These are phyloP conservation scores for Gypsophila paniculata DNA, from an alignment of 179 eudicot genomes.

Conservation along the genomic window DNA sequence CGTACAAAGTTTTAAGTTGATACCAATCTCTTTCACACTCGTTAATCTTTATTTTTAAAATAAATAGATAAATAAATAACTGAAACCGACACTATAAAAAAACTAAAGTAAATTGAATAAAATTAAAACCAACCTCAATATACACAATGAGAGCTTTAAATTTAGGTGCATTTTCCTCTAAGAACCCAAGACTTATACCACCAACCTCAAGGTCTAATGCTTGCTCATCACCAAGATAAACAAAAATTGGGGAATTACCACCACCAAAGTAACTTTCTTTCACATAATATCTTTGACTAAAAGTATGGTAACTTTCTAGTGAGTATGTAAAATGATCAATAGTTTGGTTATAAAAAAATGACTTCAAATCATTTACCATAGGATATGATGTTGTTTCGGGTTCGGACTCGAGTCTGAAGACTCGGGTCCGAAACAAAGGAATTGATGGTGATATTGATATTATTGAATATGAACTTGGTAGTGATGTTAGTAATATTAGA, in stretches of 20 bases:
- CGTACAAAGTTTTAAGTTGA: too few species aligned
- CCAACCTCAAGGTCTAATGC: conserved; percentile 25
- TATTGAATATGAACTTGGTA: not conserved
- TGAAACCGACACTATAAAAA: too few species aligned
- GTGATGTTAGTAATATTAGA: not conserved
- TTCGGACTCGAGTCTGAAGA: not conserved
- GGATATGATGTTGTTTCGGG: not conserved
- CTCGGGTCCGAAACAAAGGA: conserved; percentile 10
- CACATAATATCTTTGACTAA: conserved; percentile 38
- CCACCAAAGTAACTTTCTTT: conserved; percentile 49
- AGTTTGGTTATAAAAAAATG: conserved; percentile 41
- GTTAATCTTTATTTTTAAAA: too few species aligned
- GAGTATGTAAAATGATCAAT: conserved; percentile 54
- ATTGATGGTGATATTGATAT: not conserved
- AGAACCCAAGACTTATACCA: conserved; percentile 30
- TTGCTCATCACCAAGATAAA: conserved; percentile 49
- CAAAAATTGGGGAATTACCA: conserved; percentile 45
- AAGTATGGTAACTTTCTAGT: conserved; percentile 43
- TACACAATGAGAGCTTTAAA: conserved; percentile 47
- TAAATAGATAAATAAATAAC: too few species aligned
- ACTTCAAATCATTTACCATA: conserved; percentile 27
- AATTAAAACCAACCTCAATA: conserved; percentile 37
- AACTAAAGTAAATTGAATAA: too few species aligned
- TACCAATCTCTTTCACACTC: too few species aligned
- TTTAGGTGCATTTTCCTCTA: conserved; percentile 33